phyloP scores from a whole-genome alignment of 2,329 filamentous ascomycete genomes.

The Scedosporium minutisporum region DNA sequence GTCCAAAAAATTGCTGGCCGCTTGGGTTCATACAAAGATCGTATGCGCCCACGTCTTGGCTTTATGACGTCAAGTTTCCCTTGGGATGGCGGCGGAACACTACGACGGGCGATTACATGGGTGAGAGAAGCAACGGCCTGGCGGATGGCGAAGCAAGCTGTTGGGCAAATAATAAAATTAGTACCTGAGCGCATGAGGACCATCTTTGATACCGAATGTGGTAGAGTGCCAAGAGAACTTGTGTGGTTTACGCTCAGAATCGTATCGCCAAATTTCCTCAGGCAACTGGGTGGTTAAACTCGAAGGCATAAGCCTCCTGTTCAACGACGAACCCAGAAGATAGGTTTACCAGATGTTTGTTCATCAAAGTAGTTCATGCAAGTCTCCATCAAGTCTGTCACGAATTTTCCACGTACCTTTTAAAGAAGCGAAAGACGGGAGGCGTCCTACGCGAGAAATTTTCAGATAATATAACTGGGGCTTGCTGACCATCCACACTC shows the following conservation, averaged over 20 bases:
- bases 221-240: not conserved
- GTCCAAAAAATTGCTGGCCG: too few relatives aligned
- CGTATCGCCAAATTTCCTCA: constrained; percentile 14
- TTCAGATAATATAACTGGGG: not conserved
- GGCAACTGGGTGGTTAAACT: constrained; percentile 18
- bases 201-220: not conserved
- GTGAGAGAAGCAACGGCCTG: too few relatives aligned
- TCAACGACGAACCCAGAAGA: constrained; percentile 19
- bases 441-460: not conserved
- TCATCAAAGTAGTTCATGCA: constrained; percentile 22
- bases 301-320: constrained; percentile 2
- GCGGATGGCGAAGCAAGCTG: too few relatives aligned
- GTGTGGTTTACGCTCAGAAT: not conserved
- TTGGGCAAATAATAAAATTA: too few relatives aligned
- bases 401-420: not conserved
- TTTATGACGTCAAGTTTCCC: too few relatives aligned
- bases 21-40: too few relatives aligned
- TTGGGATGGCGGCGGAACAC: too few relatives aligned
- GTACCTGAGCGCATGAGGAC: too few relatives aligned
- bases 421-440: not conserved
- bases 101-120: too few relatives aligned
- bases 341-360: constrained; percentile 34
- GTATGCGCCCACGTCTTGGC: too few relatives aligned
- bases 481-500: too few relatives aligned
- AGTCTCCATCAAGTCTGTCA: not conserved